Conservation (phyloP, 139 green algal genomes). For the Chlamydomonas incerta region DNA sequence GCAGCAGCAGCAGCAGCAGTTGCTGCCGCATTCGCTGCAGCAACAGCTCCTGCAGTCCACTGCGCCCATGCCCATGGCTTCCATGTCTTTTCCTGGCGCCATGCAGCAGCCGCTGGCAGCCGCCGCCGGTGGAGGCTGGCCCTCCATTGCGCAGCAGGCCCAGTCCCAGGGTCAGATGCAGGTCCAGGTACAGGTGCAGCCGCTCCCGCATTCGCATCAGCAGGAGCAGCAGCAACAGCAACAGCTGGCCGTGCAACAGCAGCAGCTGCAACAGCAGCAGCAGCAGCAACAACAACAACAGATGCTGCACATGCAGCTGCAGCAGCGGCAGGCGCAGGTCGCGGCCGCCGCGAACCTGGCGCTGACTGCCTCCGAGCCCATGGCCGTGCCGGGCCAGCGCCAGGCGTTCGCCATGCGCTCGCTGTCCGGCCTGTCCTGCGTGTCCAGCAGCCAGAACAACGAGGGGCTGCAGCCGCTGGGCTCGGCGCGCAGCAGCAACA, state of each 20-base stretch:
- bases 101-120: background rate
- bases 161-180: background rate
- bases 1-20: no score
- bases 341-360: background rate
- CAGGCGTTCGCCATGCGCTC: background rate
- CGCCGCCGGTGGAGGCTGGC: background rate
- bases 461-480: background rate
- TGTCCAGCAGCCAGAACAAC: constrained; percentile 10
- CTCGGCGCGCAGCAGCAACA: constrained; percentile 24
- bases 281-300: constrained; percentile 10
- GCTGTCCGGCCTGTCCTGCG: constrained; percentile 7
- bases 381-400: constrained; percentile 20
- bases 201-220: background rate
- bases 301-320: no score
- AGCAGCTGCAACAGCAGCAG: background rate
- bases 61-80: no score
- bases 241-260: background rate
- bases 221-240: constrained; percentile 8
- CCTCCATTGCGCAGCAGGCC: background rate
- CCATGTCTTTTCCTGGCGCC: no score
- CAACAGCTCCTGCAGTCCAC: no score
- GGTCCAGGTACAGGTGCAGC: background rate
- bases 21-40: no score
- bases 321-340: background rate
- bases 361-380: constrained; percentile 8